Base-by-base conservation (phyloP, 305 asterid genomes). In the Plantago rigida region DNA sequence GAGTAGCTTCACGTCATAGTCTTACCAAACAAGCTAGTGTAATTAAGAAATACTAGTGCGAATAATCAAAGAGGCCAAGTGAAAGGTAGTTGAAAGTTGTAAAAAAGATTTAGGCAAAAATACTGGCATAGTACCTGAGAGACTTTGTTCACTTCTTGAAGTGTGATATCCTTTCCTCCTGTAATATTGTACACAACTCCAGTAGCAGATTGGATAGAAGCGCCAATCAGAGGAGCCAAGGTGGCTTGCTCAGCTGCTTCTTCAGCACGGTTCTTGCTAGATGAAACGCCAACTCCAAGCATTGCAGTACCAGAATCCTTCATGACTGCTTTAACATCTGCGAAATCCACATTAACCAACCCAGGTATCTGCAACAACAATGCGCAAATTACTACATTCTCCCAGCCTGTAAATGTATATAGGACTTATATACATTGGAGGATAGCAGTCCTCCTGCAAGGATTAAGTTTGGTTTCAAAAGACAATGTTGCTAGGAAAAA, bases 201-300 rank as follows among this genome's bases (percentile, higher is more conserved):
- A 36, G 86, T 83, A 59, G 89, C 89, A 66, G 89, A 83, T 56
- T 83, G 84, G 59, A 83, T 83, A 13, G 86, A 80, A 0, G 89
- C 78, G 48, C 89, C 89, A 69, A 83, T 80, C 55, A 83, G 59
- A 70, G 89, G 89, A 59, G 89, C 81, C 64, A 80, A 74, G 72
- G 89, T 83, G 49, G 89, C 89, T 63, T 83, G 84, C 72, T 83
- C 86, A 17, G 89, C 89, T 53, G 89, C 89, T 72, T 83, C 89
- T 69, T 80, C 89, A 51, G 88, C 85, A 19, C 85, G 83, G 61
- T 82, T 82, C 78, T 87, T 91, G 78, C 98, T 87, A 39, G 96
- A 87, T 28, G 98, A 91, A 49, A 91, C 96, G 36, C 98, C 98
- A 31, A 87, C 96, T 22, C 98, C 96, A 39, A 87, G 95, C 98